Percentiles rank a stretch among this genome's conserved stretches.
phyloP scores from a whole-genome alignment of 2,329 filamentous ascomycete genomes.

The Tympanopsis confertula region DNA sequence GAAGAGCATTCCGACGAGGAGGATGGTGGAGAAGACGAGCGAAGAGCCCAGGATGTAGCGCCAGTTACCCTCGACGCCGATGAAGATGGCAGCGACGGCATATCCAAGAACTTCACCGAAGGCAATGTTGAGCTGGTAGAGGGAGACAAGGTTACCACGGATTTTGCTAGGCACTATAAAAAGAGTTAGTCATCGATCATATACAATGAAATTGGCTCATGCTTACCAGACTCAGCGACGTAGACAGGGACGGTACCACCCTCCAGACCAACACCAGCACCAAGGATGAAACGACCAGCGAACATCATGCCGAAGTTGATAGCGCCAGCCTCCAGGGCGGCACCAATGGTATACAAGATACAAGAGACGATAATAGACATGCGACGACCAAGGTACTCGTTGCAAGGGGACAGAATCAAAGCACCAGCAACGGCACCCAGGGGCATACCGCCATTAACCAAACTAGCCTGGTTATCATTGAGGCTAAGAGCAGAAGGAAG shows the following conservation, averaged over 20 bases:
- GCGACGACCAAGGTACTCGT: slow-evolving; percentile 56
- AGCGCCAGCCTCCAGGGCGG: slow-evolving; percentile 54
- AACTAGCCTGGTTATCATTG: slow-evolving; percentile 41
- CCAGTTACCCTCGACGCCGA: slow-evolving; percentile 60
- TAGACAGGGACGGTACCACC: slow-evolving; percentile 67
- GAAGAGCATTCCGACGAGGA: slow-evolving; percentile 55
- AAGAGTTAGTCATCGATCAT: too few species aligned
- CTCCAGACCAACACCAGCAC: slow-evolving; percentile 60
- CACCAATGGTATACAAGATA: slow-evolving; percentile 60
- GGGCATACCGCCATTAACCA: slow-evolving; percentile 62
- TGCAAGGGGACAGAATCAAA: slow-evolving; percentile 51
- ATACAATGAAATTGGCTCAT: too few species aligned
- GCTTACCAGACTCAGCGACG: slow-evolving; percentile 61
- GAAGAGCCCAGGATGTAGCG: slow-evolving; percentile 64
- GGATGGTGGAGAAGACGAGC: slow-evolving; percentile 55
- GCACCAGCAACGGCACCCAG: slow-evolving; percentile 62
- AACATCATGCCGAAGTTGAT: slow-evolving; percentile 64
- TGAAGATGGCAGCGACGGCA: slow-evolving; percentile 61
- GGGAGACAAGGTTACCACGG: slow-evolving; percentile 60
- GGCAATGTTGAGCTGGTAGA: slow-evolving; percentile 69
- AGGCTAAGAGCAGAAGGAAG: slow-evolving; percentile 47
- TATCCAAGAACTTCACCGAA: slow-evolving; percentile 65
- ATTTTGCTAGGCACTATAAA: slow-evolving; percentile 29
- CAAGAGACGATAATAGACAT: slow-evolving; percentile 61
- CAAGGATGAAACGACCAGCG: slow-evolving; percentile 54